Conservation (phyloP, 345 rosid species). For the Eucalyptus regnans region DNA sequence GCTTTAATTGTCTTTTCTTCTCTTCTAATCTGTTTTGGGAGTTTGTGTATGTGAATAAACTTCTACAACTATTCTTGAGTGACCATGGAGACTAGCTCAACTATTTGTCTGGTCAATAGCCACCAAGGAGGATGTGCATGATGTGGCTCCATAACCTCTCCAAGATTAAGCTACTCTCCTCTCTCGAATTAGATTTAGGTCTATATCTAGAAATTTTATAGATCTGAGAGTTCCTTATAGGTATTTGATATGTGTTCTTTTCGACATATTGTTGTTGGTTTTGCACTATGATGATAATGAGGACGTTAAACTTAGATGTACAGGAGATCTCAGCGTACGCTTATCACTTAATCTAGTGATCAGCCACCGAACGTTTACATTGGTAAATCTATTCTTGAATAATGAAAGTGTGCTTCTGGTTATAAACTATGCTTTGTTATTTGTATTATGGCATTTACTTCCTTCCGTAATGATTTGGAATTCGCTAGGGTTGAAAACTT, state of each 20-base stretch:
- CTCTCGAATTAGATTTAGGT: fast-evolving
- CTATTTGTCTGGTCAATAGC: fast-evolving
- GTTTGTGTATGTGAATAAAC: no score
- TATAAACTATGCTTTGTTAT: fast-evolving
- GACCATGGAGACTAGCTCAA: fast-evolving
- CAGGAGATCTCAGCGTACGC: fast-evolving
- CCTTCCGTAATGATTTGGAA: fast-evolving
- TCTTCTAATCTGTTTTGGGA: no score
- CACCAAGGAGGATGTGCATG: no score
- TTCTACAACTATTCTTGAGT: fast-evolving
- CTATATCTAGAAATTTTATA: no score
- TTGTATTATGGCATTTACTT: fast-evolving
- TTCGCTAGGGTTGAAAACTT: fast-evolving
- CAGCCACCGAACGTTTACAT: fast-evolving
- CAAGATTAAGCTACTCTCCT: no score
- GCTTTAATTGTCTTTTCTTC: no score
- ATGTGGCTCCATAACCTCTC: no score
- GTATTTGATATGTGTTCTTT: fast-evolving
- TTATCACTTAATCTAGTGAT: fast-evolving
- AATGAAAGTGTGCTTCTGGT: no score
- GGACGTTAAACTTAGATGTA: fast-evolving
- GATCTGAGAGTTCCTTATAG: fast-evolving
- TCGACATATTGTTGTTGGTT: fast-evolving
- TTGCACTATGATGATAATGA: no score
- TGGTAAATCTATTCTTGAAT: fast-evolving